phyloP scores from a whole-genome alignment of 768 basidiomycete genomes.

The Chalciporus pseudorubinellus region DNA sequence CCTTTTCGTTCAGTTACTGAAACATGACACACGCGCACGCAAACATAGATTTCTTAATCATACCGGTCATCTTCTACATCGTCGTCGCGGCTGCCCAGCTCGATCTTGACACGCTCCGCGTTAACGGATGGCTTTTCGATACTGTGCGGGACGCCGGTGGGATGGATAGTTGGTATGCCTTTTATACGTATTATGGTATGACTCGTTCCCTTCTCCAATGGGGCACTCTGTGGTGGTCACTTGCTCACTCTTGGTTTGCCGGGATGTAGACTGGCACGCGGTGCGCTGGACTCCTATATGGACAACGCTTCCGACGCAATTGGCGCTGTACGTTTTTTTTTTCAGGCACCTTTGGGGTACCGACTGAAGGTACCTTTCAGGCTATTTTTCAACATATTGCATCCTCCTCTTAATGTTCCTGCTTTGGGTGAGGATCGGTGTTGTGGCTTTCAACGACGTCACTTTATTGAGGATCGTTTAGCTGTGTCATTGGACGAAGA shows the following conservation, averaged over 20 bases:
- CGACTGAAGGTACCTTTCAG: slow-evolving; percentile 32
- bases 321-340: slow-evolving; percentile 68
- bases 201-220: neutral
- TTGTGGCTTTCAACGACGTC: neutral
- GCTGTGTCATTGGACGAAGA: slow-evolving; percentile 89
- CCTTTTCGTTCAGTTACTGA: neutral
- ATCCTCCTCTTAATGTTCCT: slow-evolving; percentile 87
- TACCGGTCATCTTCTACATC: slow-evolving; percentile 83
- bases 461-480: slow-evolving; percentile 24
- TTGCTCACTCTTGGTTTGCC: neutral
- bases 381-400: slow-evolving; percentile 80
- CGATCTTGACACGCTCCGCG: slow-evolving; percentile 57
- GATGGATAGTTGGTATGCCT: slow-evolving; percentile 70
- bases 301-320: slow-evolving; percentile 88
- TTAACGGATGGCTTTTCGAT: slow-evolving; percentile 85
- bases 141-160: slow-evolving; percentile 33
- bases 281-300: slow-evolving; percentile 68
- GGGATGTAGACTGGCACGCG: slow-evolving; percentile 52
- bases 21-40: neutral
- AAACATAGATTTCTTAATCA: slow-evolving; percentile 66
- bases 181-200: slow-evolving; percentile 77
- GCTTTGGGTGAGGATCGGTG: slow-evolving; percentile 58
- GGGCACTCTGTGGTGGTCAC: no score
- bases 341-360: slow-evolving; percentile 27
- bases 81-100: slow-evolving; percentile 63